These are phyloP conservation scores for Naematelia encephala DNA, from an alignment of 768 basidiomycete genomes.

Conservation along the genomic window DNA sequence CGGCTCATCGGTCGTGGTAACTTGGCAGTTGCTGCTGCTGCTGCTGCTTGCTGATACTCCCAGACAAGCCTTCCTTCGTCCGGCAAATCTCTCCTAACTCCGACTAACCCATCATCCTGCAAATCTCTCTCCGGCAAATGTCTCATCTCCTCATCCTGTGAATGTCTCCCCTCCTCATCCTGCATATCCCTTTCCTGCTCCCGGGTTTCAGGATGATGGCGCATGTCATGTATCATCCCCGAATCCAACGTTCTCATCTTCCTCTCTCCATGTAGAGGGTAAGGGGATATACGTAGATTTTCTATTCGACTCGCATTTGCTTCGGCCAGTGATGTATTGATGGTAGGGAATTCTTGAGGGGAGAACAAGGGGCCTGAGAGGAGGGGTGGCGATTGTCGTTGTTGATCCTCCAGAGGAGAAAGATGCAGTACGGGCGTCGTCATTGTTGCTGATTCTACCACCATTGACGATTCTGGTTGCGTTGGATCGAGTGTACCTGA, in stretches of 20 bases:
- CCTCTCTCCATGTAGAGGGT: neutral
- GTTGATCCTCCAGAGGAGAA: neutral
- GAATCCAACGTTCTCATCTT: neutral
- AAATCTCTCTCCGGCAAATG: neutral
- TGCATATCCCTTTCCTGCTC: neutral
- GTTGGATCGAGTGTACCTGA: neutral
- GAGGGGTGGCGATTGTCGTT: neutral
- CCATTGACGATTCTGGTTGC: neutral
- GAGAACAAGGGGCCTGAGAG: neutral
- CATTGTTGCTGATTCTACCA: too few relatives aligned
- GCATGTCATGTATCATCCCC: neutral
- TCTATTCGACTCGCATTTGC: neutral
- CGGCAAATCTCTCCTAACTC: too few relatives aligned
- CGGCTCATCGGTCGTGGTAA: neutral
- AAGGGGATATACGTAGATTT: neutral
- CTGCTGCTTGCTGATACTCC: neutral
- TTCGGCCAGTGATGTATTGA: neutral
- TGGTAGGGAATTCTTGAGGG: neutral
- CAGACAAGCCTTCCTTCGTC: neutral
- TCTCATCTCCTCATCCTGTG: too few relatives aligned
- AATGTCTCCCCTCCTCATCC: neutral
- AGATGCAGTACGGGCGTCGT: neutral
- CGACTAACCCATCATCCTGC: neutral
- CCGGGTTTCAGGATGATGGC: neutral
- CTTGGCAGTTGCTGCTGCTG: neutral